Evolutionary conservation across 1,139 yeast species (phyloP).

Genomic region (Yamadazyma aaseri): DNA sequence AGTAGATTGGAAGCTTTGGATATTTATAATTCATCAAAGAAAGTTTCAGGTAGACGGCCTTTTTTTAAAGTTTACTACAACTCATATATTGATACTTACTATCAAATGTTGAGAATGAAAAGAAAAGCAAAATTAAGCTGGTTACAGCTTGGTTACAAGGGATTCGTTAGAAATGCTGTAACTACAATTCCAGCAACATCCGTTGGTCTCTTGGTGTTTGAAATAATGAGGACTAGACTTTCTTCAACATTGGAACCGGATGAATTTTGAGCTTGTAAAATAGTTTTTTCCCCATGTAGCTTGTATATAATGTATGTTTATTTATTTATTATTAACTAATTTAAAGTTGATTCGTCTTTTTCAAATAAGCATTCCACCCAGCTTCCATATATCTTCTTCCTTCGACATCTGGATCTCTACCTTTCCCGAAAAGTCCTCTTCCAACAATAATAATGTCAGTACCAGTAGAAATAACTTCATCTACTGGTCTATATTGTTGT

Average conservation of each 20-base stretch:
- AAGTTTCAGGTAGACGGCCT: slow-evolving; percentile 24
- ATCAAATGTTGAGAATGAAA: slow-evolving; percentile 56
- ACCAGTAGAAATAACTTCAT: slow-evolving; percentile 77
- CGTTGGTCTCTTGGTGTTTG: slow-evolving; percentile 80
- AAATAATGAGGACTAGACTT: slow-evolving; percentile 64
- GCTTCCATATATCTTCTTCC: slow-evolving; percentile 88
- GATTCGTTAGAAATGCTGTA: slow-evolving; percentile 69
- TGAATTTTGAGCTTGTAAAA: neutral
- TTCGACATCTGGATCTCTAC: slow-evolving; percentile 85
- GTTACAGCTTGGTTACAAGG: slow-evolving; percentile 71
- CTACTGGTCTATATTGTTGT: slow-evolving; percentile 93
- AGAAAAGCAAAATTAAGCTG: slow-evolving; percentile 54
- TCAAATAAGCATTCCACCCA: slow-evolving; percentile 87
- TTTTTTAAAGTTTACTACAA: slow-evolving; percentile 57
- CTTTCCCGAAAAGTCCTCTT: slow-evolving; percentile 94
- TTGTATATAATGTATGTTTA: neutral
- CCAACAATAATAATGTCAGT: slow-evolving; percentile 96
- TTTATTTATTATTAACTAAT: neutral
- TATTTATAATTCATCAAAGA: slow-evolving; percentile 50
- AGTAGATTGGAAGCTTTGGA: slow-evolving; percentile 80
- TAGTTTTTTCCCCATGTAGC: neutral
- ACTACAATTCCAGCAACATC: slow-evolving; percentile 86
- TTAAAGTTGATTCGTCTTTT: slow-evolving; percentile 27
- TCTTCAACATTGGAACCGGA: slow-evolving; percentile 2
- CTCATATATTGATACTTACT: slow-evolving; percentile 71